Evolutionary conservation across 495 filamentous ascomycete genomes (phyloP), one percentile per base, ranked within the genome.

Genomic region (Oleoguttula mirabilis): DNA sequence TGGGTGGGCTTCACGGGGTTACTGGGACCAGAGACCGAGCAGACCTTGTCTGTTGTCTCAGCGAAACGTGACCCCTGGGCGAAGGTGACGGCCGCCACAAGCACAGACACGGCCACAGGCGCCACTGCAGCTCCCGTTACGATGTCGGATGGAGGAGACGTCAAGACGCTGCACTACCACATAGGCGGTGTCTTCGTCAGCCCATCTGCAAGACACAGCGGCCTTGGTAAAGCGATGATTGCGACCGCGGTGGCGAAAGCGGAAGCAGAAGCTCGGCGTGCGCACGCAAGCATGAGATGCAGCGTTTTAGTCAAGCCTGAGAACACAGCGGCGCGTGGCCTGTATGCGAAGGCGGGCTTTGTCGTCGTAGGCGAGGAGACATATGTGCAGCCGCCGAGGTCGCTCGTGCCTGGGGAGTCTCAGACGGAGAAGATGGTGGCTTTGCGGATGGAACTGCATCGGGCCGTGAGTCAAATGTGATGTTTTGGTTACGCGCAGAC

Each of bases 311-410:
- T 66, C 3, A 64, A 68, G 31, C 41, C 50, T 19, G 50, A 45
- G 17, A 72, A 70, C 45, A 23, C 35, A 21, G 47, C 46, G 12
- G 71, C 68, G 3, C 11, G 21, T 11, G 58, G 54, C 37, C 50
- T 75, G 36, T 73, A 73, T 44, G 50, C 64, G 49, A 67, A 54
- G 36, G 55, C 56, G 42, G 69, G 70, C 4, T 73, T 71, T 53
- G 57, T 59, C 25, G 45, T 50, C 19, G 47, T 52, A n/a, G 39
- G 55, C 21, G 48, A 60, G 14, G 41, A 49, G 21, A 43, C 33
- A 24, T 51, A 39, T 21, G 19, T 15, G 4, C 43, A 46, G 43
- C 43, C 39, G 36, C n/a, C 16, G 16, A 7, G 24, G n/a, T 15
- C 34, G 7, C 23, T 21, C 3, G 19, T 21, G 12, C 4, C n/a